Conservation (phyloP, 352 stramenopile species). For the Thraustochytrium sp. region DNA sequence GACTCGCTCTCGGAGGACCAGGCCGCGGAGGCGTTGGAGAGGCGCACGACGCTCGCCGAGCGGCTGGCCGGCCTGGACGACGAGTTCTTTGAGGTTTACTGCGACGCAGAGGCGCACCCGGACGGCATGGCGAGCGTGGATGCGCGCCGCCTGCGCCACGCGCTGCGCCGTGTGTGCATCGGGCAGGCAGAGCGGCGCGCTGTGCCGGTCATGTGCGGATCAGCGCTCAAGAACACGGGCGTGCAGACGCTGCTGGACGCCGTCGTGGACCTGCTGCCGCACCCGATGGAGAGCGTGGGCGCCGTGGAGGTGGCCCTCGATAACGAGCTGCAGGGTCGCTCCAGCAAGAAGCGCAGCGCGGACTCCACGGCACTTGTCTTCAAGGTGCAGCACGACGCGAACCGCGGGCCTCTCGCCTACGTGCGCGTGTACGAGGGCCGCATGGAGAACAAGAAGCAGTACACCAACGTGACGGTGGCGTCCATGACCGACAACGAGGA, state of each 20-base stretch:
- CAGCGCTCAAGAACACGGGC: conserved; percentile 73
- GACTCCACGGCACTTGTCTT: conserved; percentile 94
- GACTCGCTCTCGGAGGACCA: not conserved
- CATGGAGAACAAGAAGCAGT: conserved; percentile 60
- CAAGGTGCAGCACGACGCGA: conserved; percentile 95
- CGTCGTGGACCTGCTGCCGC: conserved; percentile 92
- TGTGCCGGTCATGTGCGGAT: conserved; percentile 98
- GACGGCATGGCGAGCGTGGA: not conserved
- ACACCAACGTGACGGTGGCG: conserved; percentile 29
- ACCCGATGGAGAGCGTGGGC: conserved; percentile 56
- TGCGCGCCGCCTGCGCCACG: not conserved
- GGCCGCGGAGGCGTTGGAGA: not conserved
- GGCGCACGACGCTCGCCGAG: not conserved
- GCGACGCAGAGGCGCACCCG: not conserved
- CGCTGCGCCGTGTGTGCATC: not conserved
- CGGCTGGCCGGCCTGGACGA: not conserved
- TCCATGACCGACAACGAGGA: not conserved
- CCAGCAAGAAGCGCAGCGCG: conserved; percentile 74
- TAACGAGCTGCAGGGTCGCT: conserved; percentile 42
- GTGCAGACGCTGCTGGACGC: conserved; percentile 92
- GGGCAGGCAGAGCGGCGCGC: conserved; percentile 62
- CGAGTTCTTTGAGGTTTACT: not conserved
- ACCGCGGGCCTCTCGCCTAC: conserved; percentile 95
- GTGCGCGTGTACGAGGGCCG: conserved; percentile 63
- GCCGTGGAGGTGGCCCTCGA: not conserved